Percentiles rank a stretch among this genome's conserved stretches.
These are phyloP conservation scores for Sequoia sempervirens DNA, from an alignment of 75 land plant species.

Conservation along the genomic window DNA sequence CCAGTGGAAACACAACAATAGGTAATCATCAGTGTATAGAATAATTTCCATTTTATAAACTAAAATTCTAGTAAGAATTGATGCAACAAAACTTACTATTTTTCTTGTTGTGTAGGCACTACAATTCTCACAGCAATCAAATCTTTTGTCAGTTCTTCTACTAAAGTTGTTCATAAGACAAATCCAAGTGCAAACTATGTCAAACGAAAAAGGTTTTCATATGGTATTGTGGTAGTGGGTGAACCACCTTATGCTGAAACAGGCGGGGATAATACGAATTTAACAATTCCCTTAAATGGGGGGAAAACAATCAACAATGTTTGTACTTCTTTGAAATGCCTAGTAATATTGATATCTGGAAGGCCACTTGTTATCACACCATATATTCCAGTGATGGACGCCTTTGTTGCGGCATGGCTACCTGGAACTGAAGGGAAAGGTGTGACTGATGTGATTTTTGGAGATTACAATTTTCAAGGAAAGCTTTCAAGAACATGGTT, in stretches of 20 bases:
- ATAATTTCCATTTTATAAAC: not conserved
- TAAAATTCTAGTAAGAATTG: not conserved
- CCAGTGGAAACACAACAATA: conserved; percentile 29
- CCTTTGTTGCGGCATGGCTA: conserved; percentile 55
- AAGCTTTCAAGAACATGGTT: conserved; percentile 39
- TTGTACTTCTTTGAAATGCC: conserved; percentile 29
- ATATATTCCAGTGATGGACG: conserved; percentile 25
- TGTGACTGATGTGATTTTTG: conserved; percentile 45
- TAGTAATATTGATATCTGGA: conserved; percentile 45
- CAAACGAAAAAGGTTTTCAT: conserved; percentile 23
- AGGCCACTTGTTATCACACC: conserved; percentile 44
- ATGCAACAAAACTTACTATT: not conserved
- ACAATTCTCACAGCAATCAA: conserved; percentile 32
- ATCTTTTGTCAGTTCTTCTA: conserved; percentile 12
- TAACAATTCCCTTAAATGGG: conserved; percentile 40
- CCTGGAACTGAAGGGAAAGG: conserved; percentile 50
- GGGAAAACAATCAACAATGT: conserved; percentile 19
- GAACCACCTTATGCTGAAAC: conserved; percentile 52
- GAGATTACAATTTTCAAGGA: conserved; percentile 36
- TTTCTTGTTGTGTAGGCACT: conserved; percentile 18
- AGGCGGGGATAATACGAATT: conserved; percentile 40
- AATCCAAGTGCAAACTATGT: conserved; percentile 20
- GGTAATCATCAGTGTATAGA: not conserved
- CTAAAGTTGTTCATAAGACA: conserved; percentile 32
- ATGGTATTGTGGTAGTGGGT: conserved; percentile 52